phyloP scores from a whole-genome alignment of 148 eudicot species.

The Gaultheria prostrata region DNA sequence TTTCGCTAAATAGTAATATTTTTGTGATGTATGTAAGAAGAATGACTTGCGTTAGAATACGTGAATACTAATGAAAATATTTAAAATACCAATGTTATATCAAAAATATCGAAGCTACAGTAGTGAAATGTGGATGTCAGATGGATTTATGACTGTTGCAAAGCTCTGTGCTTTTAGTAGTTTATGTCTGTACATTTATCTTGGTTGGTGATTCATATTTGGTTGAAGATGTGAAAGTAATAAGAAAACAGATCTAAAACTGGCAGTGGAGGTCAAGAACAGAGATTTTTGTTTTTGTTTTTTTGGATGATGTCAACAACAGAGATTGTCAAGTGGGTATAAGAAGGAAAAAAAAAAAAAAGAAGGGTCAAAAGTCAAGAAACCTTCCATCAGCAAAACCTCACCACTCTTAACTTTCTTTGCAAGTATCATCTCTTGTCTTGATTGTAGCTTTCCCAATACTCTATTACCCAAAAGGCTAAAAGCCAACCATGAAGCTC shows the following conservation, averaged over 20 bases:
- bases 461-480: not conserved
- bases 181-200: not conserved
- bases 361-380: constrained; percentile 11
- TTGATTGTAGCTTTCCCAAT: not conserved
- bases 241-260: not conserved
- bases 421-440: constrained; percentile 9
- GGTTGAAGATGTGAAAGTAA: not conserved
- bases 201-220: not conserved
- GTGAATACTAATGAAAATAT: too few species aligned
- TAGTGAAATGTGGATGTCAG: not conserved
- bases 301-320: not conserved
- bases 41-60: too few species aligned
- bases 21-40: too few species aligned
- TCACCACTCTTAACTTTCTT: constrained; percentile 7
- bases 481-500: not conserved
- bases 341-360: not conserved
- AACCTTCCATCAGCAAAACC: constrained; percentile 12
- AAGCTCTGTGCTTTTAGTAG: not conserved
- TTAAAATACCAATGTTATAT: too few species aligned
- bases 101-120: too few species aligned
- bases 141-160: constrained; percentile 2
- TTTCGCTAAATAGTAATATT: too few species aligned
- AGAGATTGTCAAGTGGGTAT: not conserved
- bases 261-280: not conserved
- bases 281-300: too few species aligned